Percentiles rank a stretch among this genome's conserved stretches.
These are phyloP conservation scores for Paxillus ammoniavirescens DNA, from an alignment of 768 basidiomycete species.

Conservation along the genomic window DNA sequence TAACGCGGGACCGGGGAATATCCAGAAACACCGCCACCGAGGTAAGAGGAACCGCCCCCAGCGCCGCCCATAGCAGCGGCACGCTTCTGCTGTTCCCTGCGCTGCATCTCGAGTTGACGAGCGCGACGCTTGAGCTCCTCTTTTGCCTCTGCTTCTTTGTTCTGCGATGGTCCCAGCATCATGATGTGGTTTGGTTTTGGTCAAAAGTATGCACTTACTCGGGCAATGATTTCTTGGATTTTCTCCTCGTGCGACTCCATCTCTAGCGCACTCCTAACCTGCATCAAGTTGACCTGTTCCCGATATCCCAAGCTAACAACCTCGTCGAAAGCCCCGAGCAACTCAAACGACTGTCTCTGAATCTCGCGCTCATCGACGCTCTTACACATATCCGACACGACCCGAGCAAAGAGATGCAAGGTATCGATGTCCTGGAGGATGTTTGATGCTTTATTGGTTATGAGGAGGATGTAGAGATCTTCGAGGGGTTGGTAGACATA, in stretches of 20 bases:
- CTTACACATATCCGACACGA: slow-evolving; percentile 89
- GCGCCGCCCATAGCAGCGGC: slow-evolving; percentile 45
- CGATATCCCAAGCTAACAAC: slow-evolving; percentile 87
- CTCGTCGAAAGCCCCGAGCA: slow-evolving; percentile 95
- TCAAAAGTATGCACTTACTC: slow-evolving; percentile 47
- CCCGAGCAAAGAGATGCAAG: slow-evolving; percentile 88
- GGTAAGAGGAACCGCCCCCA: slow-evolving; percentile 53
- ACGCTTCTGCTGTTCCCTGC: slow-evolving; percentile 88
- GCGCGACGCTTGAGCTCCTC: slow-evolving; percentile 98
- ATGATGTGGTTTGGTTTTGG: not conserved
- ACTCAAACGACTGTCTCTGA: slow-evolving; percentile 84
- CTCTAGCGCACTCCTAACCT: slow-evolving; percentile 75
- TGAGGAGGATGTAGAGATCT: slow-evolving; percentile 94
- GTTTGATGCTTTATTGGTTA: slow-evolving; percentile 99
- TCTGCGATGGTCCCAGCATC: slow-evolving; percentile 42
- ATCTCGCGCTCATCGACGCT: slow-evolving; percentile 89
- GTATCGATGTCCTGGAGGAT: slow-evolving; percentile 98
- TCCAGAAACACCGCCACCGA: slow-evolving; percentile 65
- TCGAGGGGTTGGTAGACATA: slow-evolving; percentile 97
- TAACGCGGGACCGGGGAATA: slow-evolving; percentile 74
- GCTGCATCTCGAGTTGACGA: slow-evolving; percentile 97
- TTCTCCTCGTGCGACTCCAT: slow-evolving; percentile 94
- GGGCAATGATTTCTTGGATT: slow-evolving; percentile 97
- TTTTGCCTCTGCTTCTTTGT: slow-evolving; percentile 99
- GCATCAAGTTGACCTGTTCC: slow-evolving; percentile 75